phyloP scores from a whole-genome alignment of 2,329 filamentous ascomycete species.

The Botrytis fabae region DNA sequence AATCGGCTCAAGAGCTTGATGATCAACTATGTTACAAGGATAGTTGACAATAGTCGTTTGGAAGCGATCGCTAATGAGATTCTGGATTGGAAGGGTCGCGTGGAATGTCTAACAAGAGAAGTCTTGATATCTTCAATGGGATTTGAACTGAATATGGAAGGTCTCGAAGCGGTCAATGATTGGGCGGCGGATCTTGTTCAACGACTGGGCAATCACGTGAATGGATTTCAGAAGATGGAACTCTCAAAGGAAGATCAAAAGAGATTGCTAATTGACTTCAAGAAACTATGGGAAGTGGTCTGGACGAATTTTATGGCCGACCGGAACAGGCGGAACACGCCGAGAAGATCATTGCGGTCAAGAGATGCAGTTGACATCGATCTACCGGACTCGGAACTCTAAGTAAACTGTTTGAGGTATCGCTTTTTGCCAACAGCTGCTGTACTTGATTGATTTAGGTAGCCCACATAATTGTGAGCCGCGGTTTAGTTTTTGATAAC shows the following conservation, averaged over 20 bases:
- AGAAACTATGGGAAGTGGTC: slow-evolving; percentile 30
- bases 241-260: slow-evolving; percentile 25
- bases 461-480: neutral
- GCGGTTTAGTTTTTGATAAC: neutral
- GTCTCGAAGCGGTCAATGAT: slow-evolving; percentile 21
- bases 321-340: slow-evolving; percentile 7
- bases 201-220: slow-evolving; percentile 27
- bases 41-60: slow-evolving; percentile 21
- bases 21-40: slow-evolving; percentile 30
- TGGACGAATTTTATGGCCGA: slow-evolving; percentile 26
- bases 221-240: slow-evolving; percentile 25
- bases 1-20: slow-evolving; percentile 34
- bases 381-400: neutral
- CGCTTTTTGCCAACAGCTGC: neutral
- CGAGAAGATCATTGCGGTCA: slow-evolving; percentile 14
- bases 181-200: slow-evolving; percentile 29
- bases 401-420: neutral
- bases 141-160: slow-evolving; percentile 17
- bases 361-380: slow-evolving; percentile 5
- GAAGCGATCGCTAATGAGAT: slow-evolving; percentile 26
- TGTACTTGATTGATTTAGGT: slow-evolving; percentile 4
- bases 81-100: slow-evolving; percentile 25
- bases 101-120: slow-evolving; percentile 26
- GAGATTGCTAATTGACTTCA: slow-evolving; percentile 29
- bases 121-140: slow-evolving; percentile 23